Evolutionary conservation across 306 rosid species (phyloP).

Genomic region (Astragalus glycyphyllos): DNA sequence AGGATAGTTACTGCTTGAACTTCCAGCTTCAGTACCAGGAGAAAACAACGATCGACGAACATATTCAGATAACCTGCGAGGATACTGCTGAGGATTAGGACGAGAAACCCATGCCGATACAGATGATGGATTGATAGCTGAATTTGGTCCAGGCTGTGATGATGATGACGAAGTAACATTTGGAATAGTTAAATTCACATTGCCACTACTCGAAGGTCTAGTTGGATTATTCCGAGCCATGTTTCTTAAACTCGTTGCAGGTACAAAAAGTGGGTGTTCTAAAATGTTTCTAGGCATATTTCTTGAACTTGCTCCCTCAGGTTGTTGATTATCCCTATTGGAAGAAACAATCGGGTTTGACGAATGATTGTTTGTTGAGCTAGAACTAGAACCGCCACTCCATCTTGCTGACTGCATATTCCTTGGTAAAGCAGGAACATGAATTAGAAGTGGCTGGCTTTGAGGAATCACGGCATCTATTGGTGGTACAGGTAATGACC

Average conservation of each 20-base stretch:
- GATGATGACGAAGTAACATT: conserved; percentile 77
- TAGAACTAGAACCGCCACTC: conserved; percentile 74
- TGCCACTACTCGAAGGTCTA: conserved; percentile 51
- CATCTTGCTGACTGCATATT: conserved; percentile 70
- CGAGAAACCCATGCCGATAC: conserved; percentile 72
- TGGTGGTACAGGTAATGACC: conserved; percentile 52
- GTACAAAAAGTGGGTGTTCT: conserved; percentile 72
- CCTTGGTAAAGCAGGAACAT: conserved; percentile 68
- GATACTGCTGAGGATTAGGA: conserved; percentile 73
- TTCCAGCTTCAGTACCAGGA: conserved; percentile 71
- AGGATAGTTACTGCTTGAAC: conserved; percentile 55
- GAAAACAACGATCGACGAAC: conserved; percentile 79
- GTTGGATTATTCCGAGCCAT: conserved; percentile 58
- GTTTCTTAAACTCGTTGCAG: conserved; percentile 72
- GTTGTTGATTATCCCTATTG: conserved; percentile 58
- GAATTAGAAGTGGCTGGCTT: conserved; percentile 60
- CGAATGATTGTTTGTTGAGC: conserved; percentile 63
- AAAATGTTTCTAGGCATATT: conserved; percentile 61
- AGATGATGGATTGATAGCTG: conserved; percentile 64
- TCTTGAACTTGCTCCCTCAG: conserved; percentile 66
- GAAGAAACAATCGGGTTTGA: conserved; percentile 53
- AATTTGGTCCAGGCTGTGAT: conserved; percentile 56
- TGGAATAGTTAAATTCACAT: conserved; percentile 58
- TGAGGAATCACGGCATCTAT: conserved; percentile 66
- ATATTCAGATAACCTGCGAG: conserved; percentile 78